Percentiles rank a stretch among this genome's conserved stretches.
phyloP scores from a whole-genome alignment of 768 basidiomycete genomes.

The Coprinopsis marcescibilis region DNA sequence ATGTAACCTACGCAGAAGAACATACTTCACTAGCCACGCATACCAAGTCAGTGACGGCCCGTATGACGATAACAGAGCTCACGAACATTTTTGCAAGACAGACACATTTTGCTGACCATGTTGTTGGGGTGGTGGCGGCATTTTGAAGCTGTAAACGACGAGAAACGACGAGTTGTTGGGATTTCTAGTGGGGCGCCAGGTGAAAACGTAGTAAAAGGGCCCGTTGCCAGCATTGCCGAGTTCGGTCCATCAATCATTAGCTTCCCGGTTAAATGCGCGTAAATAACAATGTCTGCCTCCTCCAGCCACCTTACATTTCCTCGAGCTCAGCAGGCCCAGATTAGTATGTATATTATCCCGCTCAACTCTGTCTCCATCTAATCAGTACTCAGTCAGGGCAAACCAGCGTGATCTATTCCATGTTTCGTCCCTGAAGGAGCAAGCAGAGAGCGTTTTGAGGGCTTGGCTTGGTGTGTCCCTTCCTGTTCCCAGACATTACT shows the following conservation, averaged over 20 bases:
- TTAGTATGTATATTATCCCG: conserved; percentile 48
- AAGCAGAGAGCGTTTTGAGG: conserved; percentile 67
- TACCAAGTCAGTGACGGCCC: conserved; percentile 10
- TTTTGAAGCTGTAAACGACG: conserved; percentile 5
- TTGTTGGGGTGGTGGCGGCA: conserved; percentile 27
- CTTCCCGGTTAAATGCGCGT: conserved; percentile 2
- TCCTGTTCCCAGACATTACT: conserved; percentile 1
- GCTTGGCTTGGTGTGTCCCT: conserved; percentile 64
- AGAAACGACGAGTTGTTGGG: not conserved
- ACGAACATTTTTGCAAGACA: conserved; percentile 72
- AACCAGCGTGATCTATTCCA: conserved; percentile 82
- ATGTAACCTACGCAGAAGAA: not conserved
- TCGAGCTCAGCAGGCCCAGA: conserved; percentile 78
- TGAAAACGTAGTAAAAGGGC: no score
- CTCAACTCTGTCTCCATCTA: conserved; percentile 8
- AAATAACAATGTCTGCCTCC: conserved; percentile 15
- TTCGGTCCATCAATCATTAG: not conserved
- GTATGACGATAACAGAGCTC: conserved; percentile 7
- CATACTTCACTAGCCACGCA: conserved; percentile 50
- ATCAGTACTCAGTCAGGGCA: conserved; percentile 58
- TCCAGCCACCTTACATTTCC: conserved; percentile 47
- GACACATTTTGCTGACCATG: conserved; percentile 60
- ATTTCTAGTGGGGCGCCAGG: not conserved
- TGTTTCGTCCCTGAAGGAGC: conserved; percentile 67
- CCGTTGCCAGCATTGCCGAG: no score